Evolutionary conservation across 1,139 yeast species (phyloP), one percentile per base, ranked within the genome.

Genomic region (Geotrichum macrosporum): DNA sequence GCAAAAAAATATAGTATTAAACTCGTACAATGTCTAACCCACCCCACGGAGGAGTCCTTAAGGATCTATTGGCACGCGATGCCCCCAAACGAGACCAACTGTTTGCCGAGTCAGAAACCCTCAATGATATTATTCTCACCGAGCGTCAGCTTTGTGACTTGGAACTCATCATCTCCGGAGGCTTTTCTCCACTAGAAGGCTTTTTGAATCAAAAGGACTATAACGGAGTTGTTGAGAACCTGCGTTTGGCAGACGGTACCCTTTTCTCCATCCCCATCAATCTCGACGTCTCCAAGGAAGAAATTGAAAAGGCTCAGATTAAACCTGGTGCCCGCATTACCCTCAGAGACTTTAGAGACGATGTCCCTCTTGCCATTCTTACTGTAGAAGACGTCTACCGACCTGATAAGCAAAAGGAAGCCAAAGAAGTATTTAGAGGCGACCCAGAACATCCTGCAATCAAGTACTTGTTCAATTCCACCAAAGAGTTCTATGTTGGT

Each of bases 401-500:
- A 59, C 96, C 96, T 56, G 75, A 89, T 69, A 89, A 89, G 73
- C 61, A 71, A 47, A 64, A 64, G 33, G 97, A 89, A 71, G 96
- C 96, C 49, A 69, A 79, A 56, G 75, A 81, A 61, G 96, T 88
- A 20, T 89, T 88, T 71, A 80, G 97, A 65, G 97, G 97, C 54
- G 97, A 89, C 66, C 92, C 95, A 39, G 97, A 89, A 65, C 97
- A 89, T 68, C 97, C 97, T 16, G 96, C 97, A 18, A 73, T 84
- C 60, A 76, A 73, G 60, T 89, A 86, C 68, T 74, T 89, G 58
- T 64, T 68, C 61, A 80, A 84, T 55, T 74, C 76, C 45, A 92
- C 89, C 41, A 89, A 92, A 61, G 95, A 86, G 29, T 77, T 73
- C 60, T 88, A 89, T 67, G 72, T 89, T 44, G 97, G 97, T 60